A percentile compares a stretch with the other conserved stretches of the same genome.
Evolutionary conservation across 163 green algal species (phyloP).

Genomic region (Scenedesmus sp.): DNA sequence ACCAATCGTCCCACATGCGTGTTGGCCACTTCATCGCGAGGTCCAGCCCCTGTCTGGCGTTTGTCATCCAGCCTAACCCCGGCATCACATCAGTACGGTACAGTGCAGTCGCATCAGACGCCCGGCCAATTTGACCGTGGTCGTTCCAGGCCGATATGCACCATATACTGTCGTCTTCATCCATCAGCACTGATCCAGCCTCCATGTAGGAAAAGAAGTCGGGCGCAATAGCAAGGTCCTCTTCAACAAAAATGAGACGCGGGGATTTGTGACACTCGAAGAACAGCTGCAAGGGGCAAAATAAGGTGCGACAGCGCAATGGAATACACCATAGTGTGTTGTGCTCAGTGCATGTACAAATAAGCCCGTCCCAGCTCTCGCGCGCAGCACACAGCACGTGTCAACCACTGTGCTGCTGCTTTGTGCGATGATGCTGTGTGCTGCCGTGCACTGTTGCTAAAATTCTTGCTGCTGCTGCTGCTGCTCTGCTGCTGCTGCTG

Average conservation of each 20-base stretch:
- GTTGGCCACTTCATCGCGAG: constrained; percentile 12
- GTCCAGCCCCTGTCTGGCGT: background rate
- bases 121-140: constrained; percentile 63
- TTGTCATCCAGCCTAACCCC: constrained; percentile 44
- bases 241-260: constrained; percentile 73
- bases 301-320: no score
- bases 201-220: constrained; percentile 81
- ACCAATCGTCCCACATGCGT: constrained; percentile 30
- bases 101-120: constrained; percentile 5
- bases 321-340: no score
- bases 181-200: constrained; percentile 60
- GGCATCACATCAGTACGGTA: constrained; percentile 49
- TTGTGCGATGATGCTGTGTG: no score
- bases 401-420: no score
- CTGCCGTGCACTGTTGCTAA: no score
- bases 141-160: constrained; percentile 79
- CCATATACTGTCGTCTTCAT: constrained; percentile 65
- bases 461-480: no score
- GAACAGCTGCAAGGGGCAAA: constrained; percentile 62
- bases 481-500: no score
- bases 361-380: no score
- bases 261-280: constrained; percentile 74
- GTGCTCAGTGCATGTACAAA: no score
- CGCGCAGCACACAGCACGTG: no score
- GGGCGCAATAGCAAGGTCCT: constrained; percentile 72